Evolutionary conservation across 1,284 basidiomycete genomes (phyloP).

Genomic region (Pterulicium gracile): DNA sequence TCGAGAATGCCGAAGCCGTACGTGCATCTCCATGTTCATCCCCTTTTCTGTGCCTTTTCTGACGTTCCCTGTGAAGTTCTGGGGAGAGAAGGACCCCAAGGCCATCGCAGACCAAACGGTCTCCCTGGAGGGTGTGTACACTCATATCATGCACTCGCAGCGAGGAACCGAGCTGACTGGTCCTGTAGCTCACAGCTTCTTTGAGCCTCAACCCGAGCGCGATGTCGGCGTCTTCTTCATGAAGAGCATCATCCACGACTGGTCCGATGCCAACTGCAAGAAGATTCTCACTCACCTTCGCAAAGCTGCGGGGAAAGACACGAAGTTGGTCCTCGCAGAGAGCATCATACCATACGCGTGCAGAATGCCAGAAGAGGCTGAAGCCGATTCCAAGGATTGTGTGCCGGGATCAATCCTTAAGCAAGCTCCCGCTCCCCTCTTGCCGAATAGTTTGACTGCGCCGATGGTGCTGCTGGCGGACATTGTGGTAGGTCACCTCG

Average conservation of each 20-base stretch:
- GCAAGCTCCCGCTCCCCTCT: background rate
- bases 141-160: no score
- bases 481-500: background rate
- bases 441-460: background rate
- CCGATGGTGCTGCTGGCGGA: background rate
- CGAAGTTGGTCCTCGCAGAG: background rate
- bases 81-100: background rate
- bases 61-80: background rate
- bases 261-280: slow-evolving; percentile 10
- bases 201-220: slow-evolving; percentile 7
- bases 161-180: background rate
- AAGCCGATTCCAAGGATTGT: background rate
- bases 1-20: background rate
- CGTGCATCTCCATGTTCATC: slow-evolving; percentile 10
- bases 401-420: background rate
- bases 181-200: slow-evolving; percentile 7
- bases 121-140: slow-evolving; percentile 7
- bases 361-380: background rate
- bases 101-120: slow-evolving; percentile 4
- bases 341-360: background rate
- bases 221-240: slow-evolving; percentile 10
- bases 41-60: slow-evolving; percentile 17
- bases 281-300: slow-evolving; percentile 6
- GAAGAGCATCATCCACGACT: slow-evolving; percentile 12
- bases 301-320: background rate